phyloP scores from a whole-genome alignment of 1,284 basidiomycete species.

The Ustilago vetiveriae region DNA sequence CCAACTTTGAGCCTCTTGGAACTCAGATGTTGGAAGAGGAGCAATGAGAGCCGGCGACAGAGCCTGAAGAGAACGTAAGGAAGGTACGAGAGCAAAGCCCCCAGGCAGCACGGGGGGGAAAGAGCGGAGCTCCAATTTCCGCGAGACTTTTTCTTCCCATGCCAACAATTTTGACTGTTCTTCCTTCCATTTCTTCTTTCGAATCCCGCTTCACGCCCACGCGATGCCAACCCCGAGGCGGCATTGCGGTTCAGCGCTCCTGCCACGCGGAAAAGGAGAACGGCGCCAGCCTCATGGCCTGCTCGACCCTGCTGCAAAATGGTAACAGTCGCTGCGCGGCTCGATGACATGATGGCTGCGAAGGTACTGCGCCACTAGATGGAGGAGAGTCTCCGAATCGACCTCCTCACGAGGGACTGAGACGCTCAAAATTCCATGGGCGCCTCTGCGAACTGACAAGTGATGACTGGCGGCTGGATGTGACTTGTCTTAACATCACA shows the following conservation, averaged over 20 bases:
- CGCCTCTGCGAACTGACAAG: not conserved
- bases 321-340: constrained; percentile 2
- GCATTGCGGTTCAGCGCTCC: not conserved
- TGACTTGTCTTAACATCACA: not conserved
- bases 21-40: too few relatives aligned
- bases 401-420: not conserved
- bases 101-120: not conserved
- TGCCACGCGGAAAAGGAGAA: constrained; percentile 9
- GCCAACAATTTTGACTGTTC: not conserved
- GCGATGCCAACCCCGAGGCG: constrained; percentile 19
- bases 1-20: too few relatives aligned
- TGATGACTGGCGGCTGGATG: not conserved
- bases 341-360: constrained; percentile 1
- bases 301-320: not conserved
- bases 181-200: not conserved
- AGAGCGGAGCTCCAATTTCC: not conserved
- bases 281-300: not conserved
- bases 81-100: not conserved
- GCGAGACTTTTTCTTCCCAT: constrained; percentile 7
- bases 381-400: too few relatives aligned
- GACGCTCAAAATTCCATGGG: not conserved
- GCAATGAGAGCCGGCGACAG: too few relatives aligned
- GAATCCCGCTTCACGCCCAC: constrained; percentile 15
- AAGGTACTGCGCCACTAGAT: not conserved
- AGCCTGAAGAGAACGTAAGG: not conserved